A percentile compares a stretch with the other conserved stretches of the same genome.
Evolutionary conservation across 805 yeast species (phyloP).

Genomic region (Metschnikowia similis): DNA sequence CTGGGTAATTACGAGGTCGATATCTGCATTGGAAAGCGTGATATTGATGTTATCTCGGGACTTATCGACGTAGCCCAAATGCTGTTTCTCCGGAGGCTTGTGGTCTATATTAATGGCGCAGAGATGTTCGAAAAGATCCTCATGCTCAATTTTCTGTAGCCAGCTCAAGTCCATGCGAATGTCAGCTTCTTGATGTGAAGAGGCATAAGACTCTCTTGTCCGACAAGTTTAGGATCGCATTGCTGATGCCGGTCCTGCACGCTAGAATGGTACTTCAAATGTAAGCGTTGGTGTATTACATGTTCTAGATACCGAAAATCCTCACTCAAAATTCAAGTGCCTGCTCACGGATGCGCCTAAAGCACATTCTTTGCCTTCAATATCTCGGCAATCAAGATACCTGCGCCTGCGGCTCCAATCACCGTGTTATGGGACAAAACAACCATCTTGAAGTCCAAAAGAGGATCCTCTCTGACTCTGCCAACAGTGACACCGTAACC

Average conservation of each 20-base stretch:
- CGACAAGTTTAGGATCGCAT: neutral
- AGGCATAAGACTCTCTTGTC: neutral
- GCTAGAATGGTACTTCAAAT: neutral
- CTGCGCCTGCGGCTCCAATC: conserved; percentile 99
- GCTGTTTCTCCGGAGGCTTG: conserved; percentile 22
- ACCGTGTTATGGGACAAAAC: conserved; percentile 96
- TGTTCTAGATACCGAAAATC: neutral
- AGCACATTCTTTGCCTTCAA: conserved; percentile 72
- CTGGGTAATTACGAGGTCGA: conserved; percentile 30
- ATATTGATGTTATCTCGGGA: conserved; percentile 21
- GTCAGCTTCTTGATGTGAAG: neutral
- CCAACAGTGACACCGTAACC: conserved; percentile 96
- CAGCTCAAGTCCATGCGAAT: neutral
- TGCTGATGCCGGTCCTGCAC: neutral
- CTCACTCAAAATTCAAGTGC: neutral
- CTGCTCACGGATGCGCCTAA: conserved; percentile 24
- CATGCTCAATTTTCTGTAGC: conserved; percentile 6
- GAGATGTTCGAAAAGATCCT: conserved; percentile 28
- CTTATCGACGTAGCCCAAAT: conserved; percentile 36
- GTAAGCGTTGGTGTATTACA: neutral
- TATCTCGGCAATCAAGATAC: conserved; percentile 91
- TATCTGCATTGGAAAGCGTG: conserved; percentile 16
- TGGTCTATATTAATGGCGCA: conserved; percentile 29
- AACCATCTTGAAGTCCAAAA: conserved; percentile 92
- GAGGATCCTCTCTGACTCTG: conserved; percentile 87